Conservation (phyloP, 306 rosid genomes). For the Medicago ruthenica region DNA sequence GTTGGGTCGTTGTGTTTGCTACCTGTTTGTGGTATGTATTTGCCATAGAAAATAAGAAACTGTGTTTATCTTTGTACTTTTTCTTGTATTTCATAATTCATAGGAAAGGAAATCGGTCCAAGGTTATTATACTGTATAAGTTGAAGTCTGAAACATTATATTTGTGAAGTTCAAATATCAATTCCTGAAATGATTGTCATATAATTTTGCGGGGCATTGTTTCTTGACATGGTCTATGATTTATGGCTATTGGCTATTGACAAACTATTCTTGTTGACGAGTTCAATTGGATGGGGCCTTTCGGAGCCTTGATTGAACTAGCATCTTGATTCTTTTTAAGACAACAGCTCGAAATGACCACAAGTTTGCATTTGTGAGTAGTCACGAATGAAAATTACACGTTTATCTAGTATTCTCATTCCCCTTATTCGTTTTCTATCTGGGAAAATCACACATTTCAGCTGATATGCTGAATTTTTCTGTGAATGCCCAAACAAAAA, state of each 20-base stretch:
- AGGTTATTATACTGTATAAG: constrained; percentile 90
- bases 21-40: constrained; percentile 77
- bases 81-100: constrained; percentile 66
- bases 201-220: constrained; percentile 41
- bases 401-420: constrained; percentile 26
- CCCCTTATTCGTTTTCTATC: constrained; percentile 18
- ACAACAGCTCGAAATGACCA: constrained; percentile 47
- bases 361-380: constrained; percentile 22
- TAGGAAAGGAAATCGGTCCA: constrained; percentile 76
- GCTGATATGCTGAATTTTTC: constrained; percentile 30
- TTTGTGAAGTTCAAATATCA: constrained; percentile 71
- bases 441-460: constrained; percentile 21
- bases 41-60: constrained; percentile 81
- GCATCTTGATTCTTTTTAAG: constrained; percentile 20
- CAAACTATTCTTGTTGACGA: constrained; percentile 5
- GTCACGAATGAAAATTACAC: constrained; percentile 8
- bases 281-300: constrained; percentile 31
- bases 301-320: constrained; percentile 28
- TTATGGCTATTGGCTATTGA: constrained; percentile 19
- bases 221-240: constrained; percentile 40
- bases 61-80: constrained; percentile 55
- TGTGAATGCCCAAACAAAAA: constrained; percentile 34
- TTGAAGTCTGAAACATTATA: constrained; percentile 61
- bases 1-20: constrained; percentile 56
- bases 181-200: constrained; percentile 62